Evolutionary conservation across 2,329 filamentous ascomycete species (phyloP).

Genomic region (Zasmidium angulare): DNA sequence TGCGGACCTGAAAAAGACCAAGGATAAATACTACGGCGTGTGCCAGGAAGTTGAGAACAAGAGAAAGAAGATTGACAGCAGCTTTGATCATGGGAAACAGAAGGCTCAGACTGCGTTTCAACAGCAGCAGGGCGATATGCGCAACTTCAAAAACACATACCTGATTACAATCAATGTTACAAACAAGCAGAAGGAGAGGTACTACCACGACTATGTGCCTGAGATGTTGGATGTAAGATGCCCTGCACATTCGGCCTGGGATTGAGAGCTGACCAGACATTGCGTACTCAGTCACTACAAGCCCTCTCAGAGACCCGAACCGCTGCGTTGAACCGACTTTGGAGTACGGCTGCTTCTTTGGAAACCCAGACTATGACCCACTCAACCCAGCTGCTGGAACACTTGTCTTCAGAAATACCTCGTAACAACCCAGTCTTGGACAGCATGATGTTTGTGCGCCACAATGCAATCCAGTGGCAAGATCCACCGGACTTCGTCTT

Average conservation of each 20-base stretch:
- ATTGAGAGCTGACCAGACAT: neutral
- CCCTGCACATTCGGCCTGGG: neutral
- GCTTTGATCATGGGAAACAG: constrained; percentile 80
- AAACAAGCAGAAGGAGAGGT: constrained; percentile 95
- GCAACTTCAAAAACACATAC: constrained; percentile 98
- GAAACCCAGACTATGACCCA: constrained; percentile 77
- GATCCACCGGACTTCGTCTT: constrained; percentile 84
- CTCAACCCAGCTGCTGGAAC: constrained; percentile 69
- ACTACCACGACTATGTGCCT: constrained; percentile 95
- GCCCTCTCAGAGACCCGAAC: constrained; percentile 90
- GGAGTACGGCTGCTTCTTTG: constrained; percentile 75
- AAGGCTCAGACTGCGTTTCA: constrained; percentile 92
- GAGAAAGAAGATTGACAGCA: constrained; percentile 90
- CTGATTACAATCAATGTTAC: constrained; percentile 93
- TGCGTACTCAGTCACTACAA: constrained; percentile 65
- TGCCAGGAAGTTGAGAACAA: constrained; percentile 94
- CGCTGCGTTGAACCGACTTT: constrained; percentile 78
- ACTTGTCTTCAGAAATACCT: constrained; percentile 76
- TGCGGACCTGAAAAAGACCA: constrained; percentile 81
- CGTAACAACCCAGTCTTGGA: constrained; percentile 87
- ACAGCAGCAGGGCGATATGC: constrained; percentile 91
- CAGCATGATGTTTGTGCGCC: constrained; percentile 95
- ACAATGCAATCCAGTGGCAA: constrained; percentile 78
- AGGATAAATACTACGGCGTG: constrained; percentile 86
- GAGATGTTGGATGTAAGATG: constrained; percentile 78